Conservation (phyloP, 208 protist species). For the Entamoeba dispar region DNA sequence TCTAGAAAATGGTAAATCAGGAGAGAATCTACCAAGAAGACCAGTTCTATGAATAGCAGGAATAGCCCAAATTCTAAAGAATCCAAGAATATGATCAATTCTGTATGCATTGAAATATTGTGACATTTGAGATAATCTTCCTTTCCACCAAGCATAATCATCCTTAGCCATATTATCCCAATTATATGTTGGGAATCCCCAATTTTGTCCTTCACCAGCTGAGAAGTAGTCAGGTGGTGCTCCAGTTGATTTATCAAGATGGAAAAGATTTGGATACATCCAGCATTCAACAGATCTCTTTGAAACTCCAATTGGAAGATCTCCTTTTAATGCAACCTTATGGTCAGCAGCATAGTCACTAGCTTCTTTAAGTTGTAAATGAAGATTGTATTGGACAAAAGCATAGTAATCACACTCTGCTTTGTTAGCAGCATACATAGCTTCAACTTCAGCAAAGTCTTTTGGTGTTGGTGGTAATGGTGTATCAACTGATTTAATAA, state of each 20-base stretch:
- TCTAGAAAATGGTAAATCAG: conserved; percentile 22
- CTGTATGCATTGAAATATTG: conserved; percentile 44
- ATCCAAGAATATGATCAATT: conserved; percentile 53
- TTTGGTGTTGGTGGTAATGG: not conserved
- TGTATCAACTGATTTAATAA: not conserved
- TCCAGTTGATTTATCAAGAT: conserved; percentile 34
- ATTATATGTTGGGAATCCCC: conserved; percentile 55
- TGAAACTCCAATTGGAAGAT: conserved; percentile 50
- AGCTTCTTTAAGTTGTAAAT: conserved; percentile 33
- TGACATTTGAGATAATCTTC: conserved; percentile 25
- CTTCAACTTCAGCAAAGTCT: not conserved
- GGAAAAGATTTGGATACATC: conserved; percentile 32
- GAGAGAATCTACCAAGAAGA: not conserved
- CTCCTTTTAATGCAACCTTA: conserved; percentile 47
- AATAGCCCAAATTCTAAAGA: conserved; percentile 57
- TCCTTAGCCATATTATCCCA: conserved; percentile 48
- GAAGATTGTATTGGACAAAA: conserved; percentile 41
- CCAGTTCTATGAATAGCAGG: conserved; percentile 16
- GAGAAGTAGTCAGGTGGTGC: conserved; percentile 47
- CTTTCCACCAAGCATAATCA: conserved; percentile 31
- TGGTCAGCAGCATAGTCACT: conserved; percentile 20
- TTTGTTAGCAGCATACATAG: not conserved
- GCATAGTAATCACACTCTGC: not conserved
- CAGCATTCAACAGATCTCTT: conserved; percentile 34
- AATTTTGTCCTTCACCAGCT: conserved; percentile 45